Evolutionary conservation across 306 rosid species (phyloP), one percentile per base, ranked within the genome.

Genomic region (Styphnolobium japonicum): DNA sequence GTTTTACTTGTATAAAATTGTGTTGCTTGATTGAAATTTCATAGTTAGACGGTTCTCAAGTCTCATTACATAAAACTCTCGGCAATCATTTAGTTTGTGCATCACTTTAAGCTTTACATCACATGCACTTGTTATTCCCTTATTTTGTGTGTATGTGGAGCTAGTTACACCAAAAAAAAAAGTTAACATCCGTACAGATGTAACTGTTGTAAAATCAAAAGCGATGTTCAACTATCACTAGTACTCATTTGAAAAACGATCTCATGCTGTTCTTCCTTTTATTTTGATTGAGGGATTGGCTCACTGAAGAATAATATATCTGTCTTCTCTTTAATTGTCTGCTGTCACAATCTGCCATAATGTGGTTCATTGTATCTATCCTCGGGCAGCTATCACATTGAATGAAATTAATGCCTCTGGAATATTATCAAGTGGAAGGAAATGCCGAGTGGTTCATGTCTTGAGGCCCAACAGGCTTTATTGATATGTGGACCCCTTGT

Each of bases 11-110:
- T 29, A 10, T 12, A 37, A 19, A 29, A 27, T 39, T 57, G 37
- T 10, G 6, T 52, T 55, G 52, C 39, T 45, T 69, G 58, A 53
- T 76, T 45, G 27, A 77, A 42, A 67, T 75, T 75, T 76, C 79
- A n/a, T n/a, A 43, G 29, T 3, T 37, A 27, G 48, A 16, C 1
- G 11, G 74, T 62, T 63, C 82, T 73, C 29, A 72, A 60, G 37
- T 67, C 19, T 37, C 4, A 5, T 62, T 48, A 53, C 33, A 40
- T 29, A 27, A 67, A 55, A 39, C 23, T 25, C 58, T 31, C 3
- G 29, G 25, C 23, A 29, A 43, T 56, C 25, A 25, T 62, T 43
- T 57, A 25, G 42, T 42, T 40, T 55, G 67, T 55, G 77, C 9
- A 55, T 71, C 33, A 18, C 27, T 65, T 42, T 18, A 39, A 39